Base-by-base conservation (phyloP, 179 eudicot species). In the Sideroxylon spinosum region DNA sequence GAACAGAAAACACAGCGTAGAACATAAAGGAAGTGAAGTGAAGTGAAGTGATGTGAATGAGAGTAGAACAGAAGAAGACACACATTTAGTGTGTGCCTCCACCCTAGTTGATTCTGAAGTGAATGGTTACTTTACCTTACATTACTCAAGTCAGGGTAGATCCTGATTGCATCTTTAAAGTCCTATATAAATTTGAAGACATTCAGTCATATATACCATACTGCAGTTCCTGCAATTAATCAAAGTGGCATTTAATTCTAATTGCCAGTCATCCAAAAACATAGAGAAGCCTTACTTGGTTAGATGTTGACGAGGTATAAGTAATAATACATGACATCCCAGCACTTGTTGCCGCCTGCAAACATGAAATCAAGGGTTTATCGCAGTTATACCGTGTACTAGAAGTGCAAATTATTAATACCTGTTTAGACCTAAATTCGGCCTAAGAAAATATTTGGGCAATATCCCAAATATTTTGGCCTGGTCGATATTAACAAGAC, bases 321-420 rank as follows among this genome's bases (percentile, higher is more conserved):
- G 93, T 89, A 65, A 95, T 79, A 73, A 95, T 84, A 84, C 99
- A 95, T 22, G 94, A 76, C 97, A 95, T 92, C 76, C 99, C 98
- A 57, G 98, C 99, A 81, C 88, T 81, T 37, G 97, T 90, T 62
- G 99, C 98, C 66, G 99, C 99, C 99, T 95, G 90, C 80, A 80
- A 49, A 68, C 32, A 78, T 61, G 64, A 67, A 26, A 53, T 68
- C 13, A 16, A 25, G n/a, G 46, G 57, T 60, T 52, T 67, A 19
- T 4, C 7, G 59, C 25, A 6, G 29, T 37, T 37, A 37, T 37
- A 37, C 3, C 44, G 5, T 37, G 44, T 37, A 37, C 44, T 3
- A 37, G 5, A 37, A 3, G 44, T 37, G 44, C 44, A 37, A 37
- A 37, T 37, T 37, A 37, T 37, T 37, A 1, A 37, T 37, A 37